A percentile compares a stretch with the other conserved stretches of the same genome.
These are phyloP conservation scores for Cryptosporidium sp. DNA, from an alignment of 169 alveolate genomes.

Conservation along the genomic window DNA sequence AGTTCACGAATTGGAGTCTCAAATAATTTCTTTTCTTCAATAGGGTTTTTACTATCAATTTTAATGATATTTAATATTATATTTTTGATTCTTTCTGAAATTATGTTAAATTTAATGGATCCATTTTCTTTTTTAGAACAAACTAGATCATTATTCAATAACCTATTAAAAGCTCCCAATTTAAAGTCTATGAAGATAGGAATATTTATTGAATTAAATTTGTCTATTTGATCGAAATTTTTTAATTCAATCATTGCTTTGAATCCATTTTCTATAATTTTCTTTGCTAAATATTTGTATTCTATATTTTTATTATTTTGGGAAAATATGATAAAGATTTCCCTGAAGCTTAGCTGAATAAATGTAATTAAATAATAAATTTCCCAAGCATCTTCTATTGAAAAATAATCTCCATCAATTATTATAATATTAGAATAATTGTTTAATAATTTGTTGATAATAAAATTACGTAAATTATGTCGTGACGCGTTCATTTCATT, in stretches of 20 bases:
- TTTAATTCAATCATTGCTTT: constrained; percentile 20
- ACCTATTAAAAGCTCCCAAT: not conserved
- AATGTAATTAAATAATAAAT: constrained; percentile 12
- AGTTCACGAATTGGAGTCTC: constrained; percentile 76
- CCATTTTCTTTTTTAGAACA: not conserved
- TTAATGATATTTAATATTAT: constrained; percentile 16
- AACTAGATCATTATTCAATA: constrained; percentile 4
- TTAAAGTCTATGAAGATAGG: not conserved
- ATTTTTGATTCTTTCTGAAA: constrained; percentile 14
- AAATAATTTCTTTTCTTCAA: not conserved
- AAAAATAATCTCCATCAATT: constrained; percentile 19
- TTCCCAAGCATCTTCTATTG: constrained; percentile 20
- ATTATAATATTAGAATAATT: not conserved
- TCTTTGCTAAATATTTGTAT: not conserved
- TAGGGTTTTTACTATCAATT: not conserved
- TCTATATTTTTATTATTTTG: constrained; percentile 6
- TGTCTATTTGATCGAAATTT: not conserved
- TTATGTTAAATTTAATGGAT: not conserved
- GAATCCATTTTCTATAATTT: constrained; percentile 25
- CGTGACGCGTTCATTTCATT: not conserved
- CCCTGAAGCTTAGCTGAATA: not conserved
- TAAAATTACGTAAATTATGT: not conserved
- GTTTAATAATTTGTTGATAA: not conserved
- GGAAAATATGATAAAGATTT: constrained; percentile 6
- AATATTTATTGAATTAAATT: not conserved